Base-by-base conservation (phyloP, 371 early-diverging fungal genomes). In the Actinomortierella wolfii region DNA sequence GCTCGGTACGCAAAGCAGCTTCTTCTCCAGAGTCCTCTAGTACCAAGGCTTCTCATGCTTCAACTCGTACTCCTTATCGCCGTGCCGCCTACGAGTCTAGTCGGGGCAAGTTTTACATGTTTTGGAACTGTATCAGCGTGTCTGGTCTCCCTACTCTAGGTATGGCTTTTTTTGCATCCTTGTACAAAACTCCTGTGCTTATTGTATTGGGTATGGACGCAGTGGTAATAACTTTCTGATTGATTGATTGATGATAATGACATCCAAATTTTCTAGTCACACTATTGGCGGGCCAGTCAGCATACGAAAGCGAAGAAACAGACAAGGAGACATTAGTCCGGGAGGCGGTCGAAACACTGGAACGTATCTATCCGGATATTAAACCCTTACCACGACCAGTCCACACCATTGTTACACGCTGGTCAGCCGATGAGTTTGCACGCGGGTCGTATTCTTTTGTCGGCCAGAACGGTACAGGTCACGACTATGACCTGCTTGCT, bases 101-200 rank as follows among this genome's bases (percentile, higher is more conserved):
- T 26, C 65, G 81, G 5, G 81, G 81, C 4, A 71, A 70, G 46
- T 78, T 69, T 40, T 81, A 78, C 54, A 64, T 80, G 68, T 80
- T 80, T 51, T 73, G 73, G 73, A 76, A 73, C 56, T 67, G 70
- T 39, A 46, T 54, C 15, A 56, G 44, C 0, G 77, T 76, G 4
- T 59, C 73, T 25, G 73, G 68, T 1, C 61, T 71, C 3, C 77
- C 77, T 3, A 61, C 67, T 17, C 58, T 71, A 26, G 73, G 73
- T 66, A 71, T 34, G 34, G 4, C 20, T 13, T 44, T 4, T 44
- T 34, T 34, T 34, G 4, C 11, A 6, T 34, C 11, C n/a, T n/a
- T n/a, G n/a, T n/a, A n/a, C n/a, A n/a, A n/a, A n/a, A n/a, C n/a
- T n/a, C n/a, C n/a, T n/a, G n/a, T n/a, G n/a, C n/a, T n/a, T n/a